phyloP scores from a whole-genome alignment of 495 filamentous ascomycete genomes.

The Tuber brumale region DNA sequence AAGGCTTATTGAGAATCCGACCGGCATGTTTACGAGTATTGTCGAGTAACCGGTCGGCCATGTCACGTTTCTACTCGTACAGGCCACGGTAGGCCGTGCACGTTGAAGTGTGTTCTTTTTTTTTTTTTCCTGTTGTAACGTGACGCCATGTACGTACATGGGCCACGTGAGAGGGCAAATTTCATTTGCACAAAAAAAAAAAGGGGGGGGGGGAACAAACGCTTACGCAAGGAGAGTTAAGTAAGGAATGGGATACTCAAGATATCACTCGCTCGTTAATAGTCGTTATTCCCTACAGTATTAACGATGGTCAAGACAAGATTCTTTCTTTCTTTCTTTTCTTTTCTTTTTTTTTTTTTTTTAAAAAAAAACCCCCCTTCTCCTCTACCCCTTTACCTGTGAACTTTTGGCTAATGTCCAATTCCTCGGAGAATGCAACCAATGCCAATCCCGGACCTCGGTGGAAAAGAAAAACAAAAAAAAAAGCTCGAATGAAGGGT shows the following conservation, averaged over 20 bases:
- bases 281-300: too few species aligned
- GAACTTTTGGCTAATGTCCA: neutral
- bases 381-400: neutral
- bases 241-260: neutral
- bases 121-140: neutral
- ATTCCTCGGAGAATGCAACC: neutral
- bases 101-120: neutral
- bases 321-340: neutral
- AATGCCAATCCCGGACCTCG: neutral
- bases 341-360: neutral
- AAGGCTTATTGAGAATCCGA: neutral
- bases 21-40: neutral
- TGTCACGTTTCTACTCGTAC: neutral
- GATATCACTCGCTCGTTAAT: neutral
- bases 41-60: neutral
- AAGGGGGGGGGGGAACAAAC: neutral
- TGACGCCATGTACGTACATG: neutral
- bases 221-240: neutral
- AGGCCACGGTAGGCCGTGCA: neutral
- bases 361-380: neutral
- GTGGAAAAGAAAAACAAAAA: neutral
- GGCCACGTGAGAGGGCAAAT: neutral
- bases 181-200: neutral
- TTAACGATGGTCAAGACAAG: neutral
- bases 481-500: neutral